Evolutionary conservation across 192 early-diverging fungal species (phyloP), one percentile per base, ranked within the genome.

Genomic region (Coemansia sp.): DNA sequence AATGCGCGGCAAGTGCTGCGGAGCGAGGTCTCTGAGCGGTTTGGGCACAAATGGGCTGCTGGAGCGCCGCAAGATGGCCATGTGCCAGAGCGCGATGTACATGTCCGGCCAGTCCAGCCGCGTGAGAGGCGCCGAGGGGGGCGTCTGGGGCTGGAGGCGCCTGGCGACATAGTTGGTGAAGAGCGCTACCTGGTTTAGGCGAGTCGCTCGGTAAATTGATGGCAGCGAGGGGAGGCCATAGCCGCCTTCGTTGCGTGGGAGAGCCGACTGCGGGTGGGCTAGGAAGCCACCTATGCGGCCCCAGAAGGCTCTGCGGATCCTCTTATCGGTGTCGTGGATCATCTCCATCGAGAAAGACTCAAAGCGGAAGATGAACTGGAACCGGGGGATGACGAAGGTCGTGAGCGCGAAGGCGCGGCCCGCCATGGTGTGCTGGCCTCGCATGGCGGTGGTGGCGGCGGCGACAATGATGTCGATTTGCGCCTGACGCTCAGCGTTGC

Each of bases 301-400:
- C 63, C 63, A 65, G 10, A 65, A 24, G 1, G 22, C 36, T 14
- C 46, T 37, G 11, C 51, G 63, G 9, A 65, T 8, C 35, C 19
- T 4, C 3, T 19, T 32, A 9, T 65, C 51, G 22, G 39, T 24
- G 0, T 35, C 2, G 19, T 47, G 4, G 51, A 65, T 24, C 37
- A 31, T 38, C 4, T 17, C 51, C 20, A 24, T 46, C 22, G 63
- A 42, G 37, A 65, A 65, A 3, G 37, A 20, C 63, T 65, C 63
- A 11, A 65, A 56, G 14, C 22, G 49, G 45, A 65, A 65, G 17
- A 40, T 7, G 22, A 65, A 56, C 4, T 32, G n/a, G 20, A 65
- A 56, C 1, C 51, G 20, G 9, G 63, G 49, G 38, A 56, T 24
- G 14, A 65, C 22, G 46, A 65, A 65, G n/a, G 38, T 65, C 20